Percentiles rank a stretch among this genome's conserved stretches.
Conservation (phyloP, 306 rosid genomes). For the Ormosia semicastrata region DNA sequence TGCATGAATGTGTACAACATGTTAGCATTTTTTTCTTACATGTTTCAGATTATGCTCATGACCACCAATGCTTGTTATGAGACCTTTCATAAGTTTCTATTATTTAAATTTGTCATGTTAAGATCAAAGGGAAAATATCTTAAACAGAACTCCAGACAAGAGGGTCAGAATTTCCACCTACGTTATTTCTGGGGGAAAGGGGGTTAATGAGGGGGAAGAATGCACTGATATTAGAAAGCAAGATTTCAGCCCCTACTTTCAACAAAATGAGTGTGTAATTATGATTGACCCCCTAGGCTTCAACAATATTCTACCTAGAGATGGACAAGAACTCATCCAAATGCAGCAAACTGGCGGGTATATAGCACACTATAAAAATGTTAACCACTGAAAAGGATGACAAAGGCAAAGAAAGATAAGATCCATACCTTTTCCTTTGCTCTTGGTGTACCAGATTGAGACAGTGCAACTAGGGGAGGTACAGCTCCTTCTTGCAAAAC, state of each 20-base stretch:
- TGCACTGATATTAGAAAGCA: neutral
- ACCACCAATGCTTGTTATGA: neutral
- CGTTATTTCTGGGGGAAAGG: neutral
- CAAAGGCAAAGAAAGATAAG: neutral
- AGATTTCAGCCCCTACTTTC: constrained; percentile 9
- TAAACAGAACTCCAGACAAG: neutral
- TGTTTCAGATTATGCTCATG: constrained; percentile 8
- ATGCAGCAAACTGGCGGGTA: constrained; percentile 10
- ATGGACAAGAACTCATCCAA: neutral
- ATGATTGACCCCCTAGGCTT: neutral
- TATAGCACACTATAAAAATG: neutral
- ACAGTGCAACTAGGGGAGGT: constrained; percentile 88
- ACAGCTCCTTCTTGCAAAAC: constrained; percentile 99
- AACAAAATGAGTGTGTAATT: neutral
- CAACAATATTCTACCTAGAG: neutral
- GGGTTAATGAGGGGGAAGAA: neutral
- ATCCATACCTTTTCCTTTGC: constrained; percentile 88
- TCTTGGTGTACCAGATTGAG: constrained; percentile 89
- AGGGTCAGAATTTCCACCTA: neutral
- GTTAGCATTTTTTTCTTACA: neutral
- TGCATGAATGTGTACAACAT: constrained; percentile 37
- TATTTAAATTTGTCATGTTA: neutral
- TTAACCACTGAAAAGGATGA: constrained; percentile 7
- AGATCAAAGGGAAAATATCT: neutral
- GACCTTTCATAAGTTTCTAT: neutral